A percentile compares a stretch with the other conserved stretches of the same genome.
Evolutionary conservation across 2,329 filamentous ascomycete species (phyloP).

Genomic region (Aschersonia sp.): DNA sequence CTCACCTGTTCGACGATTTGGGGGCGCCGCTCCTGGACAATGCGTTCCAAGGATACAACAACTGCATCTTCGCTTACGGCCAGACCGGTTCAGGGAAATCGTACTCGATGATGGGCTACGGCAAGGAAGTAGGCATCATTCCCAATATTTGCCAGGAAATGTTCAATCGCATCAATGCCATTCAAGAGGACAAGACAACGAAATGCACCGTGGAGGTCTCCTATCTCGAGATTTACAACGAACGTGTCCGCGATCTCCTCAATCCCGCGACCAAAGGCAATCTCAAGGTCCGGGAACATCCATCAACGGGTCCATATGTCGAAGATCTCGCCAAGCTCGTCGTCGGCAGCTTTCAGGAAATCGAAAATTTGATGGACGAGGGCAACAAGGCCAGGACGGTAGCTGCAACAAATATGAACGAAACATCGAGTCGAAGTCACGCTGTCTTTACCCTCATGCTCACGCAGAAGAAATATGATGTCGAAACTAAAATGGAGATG

Average conservation of each 20-base stretch:
- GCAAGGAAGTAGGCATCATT: constrained; percentile 88
- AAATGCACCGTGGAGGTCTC: constrained; percentile 94
- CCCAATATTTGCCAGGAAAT: constrained; percentile 95
- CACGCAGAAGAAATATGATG: constrained; percentile 82
- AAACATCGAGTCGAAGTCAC: constrained; percentile 95
- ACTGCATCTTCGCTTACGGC: constrained; percentile 98
- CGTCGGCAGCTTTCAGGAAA: constrained; percentile 85
- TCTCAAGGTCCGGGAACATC: constrained; percentile 92
- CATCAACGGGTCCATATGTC: constrained; percentile 92
- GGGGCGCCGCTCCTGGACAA: constrained; percentile 89
- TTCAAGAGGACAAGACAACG: constrained; percentile 60
- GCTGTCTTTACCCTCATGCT: constrained; percentile 94
- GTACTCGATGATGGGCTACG: constrained; percentile 99
- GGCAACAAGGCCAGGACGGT: constrained; percentile 98
- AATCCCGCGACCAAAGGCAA: constrained; percentile 95
- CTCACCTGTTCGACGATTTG: constrained; percentile 75
- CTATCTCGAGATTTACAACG: constrained; percentile 98
- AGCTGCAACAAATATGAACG: constrained; percentile 99
- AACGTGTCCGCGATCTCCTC: constrained; percentile 85
- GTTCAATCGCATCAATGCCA: constrained; percentile 69
- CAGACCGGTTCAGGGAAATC: constrained; percentile 98
- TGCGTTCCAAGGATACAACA: constrained; percentile 97
- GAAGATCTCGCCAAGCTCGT: constrained; percentile 94
- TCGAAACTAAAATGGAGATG: constrained; percentile 89
- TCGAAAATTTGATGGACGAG: constrained; percentile 97